A percentile compares a stretch with the other conserved stretches of the same genome.
phyloP scores from a whole-genome alignment of 2,329 filamentous ascomycete genomes.

The Gaeumannomyces sp. region DNA sequence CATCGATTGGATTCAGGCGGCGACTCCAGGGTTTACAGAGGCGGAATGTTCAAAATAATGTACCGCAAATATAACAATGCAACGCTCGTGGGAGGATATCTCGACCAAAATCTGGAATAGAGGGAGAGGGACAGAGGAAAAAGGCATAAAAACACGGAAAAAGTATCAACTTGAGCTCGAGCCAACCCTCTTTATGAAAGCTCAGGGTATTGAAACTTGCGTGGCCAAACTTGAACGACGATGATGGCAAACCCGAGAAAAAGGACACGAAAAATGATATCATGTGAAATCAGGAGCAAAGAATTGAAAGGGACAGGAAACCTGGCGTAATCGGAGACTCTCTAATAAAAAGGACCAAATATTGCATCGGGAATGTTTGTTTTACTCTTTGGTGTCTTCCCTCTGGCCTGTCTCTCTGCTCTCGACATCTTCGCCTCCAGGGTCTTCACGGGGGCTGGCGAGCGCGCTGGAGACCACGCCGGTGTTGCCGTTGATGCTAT shows the following conservation, averaged over 20 bases:
- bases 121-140: not conserved
- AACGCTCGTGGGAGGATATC: not conserved
- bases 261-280: not conserved
- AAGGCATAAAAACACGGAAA: conserved; percentile 13
- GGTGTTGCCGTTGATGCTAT: conserved; percentile 76
- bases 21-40: not conserved
- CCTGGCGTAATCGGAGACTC: not conserved
- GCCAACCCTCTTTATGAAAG: not conserved
- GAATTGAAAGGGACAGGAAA: not conserved
- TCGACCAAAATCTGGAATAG: not conserved
- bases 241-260: not conserved
- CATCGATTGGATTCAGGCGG: not conserved
- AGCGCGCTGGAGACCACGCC: conserved; percentile 56
- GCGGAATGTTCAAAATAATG: not conserved
- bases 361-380: not conserved
- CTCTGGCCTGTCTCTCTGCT: not conserved
- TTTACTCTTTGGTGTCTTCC: not conserved
- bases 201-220: not conserved
- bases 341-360: not conserved
- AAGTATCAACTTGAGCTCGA: not conserved
- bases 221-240: not conserved
- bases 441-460: conserved; percentile 37
- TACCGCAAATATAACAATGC: not conserved
- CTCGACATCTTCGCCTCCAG: conserved; percentile 4
- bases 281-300: not conserved